phyloP scores from a whole-genome alignment of 225 moss, liverwort and hornwort genomes.

The Takakia lepidozioides region DNA sequence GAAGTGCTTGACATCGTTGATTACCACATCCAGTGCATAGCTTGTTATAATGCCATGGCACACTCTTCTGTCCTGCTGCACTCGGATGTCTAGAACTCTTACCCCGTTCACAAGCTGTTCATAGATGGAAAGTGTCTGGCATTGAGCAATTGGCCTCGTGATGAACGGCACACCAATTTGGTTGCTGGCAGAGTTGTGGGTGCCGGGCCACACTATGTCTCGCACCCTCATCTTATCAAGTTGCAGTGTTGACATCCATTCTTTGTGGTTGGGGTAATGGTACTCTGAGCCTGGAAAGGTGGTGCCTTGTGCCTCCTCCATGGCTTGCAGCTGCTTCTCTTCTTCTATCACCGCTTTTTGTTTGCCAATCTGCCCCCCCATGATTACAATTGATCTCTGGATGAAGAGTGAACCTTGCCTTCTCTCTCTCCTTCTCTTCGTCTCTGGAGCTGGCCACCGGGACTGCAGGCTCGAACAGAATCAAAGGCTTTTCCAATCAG shows the following conservation, averaged over 20 bases:
- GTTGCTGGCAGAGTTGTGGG: constrained; percentile 45
- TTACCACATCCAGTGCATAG: constrained; percentile 40
- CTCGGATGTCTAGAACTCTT: constrained; percentile 43
- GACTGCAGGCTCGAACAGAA: no score
- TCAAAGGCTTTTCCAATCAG: no score
- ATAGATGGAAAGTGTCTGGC: constrained; percentile 41
- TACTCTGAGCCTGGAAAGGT: constrained; percentile 43
- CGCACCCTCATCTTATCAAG: constrained; percentile 31
- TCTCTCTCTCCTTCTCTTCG: no score
- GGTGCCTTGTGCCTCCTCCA: constrained; percentile 14
- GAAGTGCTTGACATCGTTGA: constrained; percentile 38
- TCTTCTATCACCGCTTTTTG: constrained; percentile 19
- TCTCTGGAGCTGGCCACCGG: no score
- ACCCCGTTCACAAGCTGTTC: constrained; percentile 37
- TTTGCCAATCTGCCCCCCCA: constrained; percentile 31
- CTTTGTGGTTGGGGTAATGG: constrained; percentile 22
- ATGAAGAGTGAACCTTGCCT: no score
- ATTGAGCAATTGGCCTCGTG: constrained; percentile 40
- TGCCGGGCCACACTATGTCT: constrained; percentile 45
- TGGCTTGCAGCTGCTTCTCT: constrained; percentile 7
- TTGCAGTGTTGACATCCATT: constrained; percentile 44
- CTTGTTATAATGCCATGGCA: constrained; percentile 43
- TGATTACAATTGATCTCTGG: no score
- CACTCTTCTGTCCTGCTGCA: constrained; percentile 28
- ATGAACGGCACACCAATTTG: constrained; percentile 33